These are phyloP conservation scores for Ramaria rubella DNA, from an alignment of 768 basidiomycete genomes.

Conservation along the genomic window DNA sequence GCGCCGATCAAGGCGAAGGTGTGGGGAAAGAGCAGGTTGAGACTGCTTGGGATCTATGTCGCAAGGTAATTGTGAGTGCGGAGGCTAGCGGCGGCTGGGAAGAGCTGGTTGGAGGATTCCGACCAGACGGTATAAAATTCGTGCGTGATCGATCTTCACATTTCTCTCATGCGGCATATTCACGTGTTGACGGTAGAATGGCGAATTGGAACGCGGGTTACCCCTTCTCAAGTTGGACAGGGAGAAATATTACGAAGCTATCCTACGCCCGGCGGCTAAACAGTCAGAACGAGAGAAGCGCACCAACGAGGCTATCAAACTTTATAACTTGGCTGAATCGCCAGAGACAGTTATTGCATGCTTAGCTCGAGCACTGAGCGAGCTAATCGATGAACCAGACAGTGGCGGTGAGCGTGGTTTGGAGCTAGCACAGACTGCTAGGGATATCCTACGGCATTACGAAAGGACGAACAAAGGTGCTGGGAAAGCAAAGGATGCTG, in stretches of 20 bases:
- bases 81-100: slow-evolving; percentile 83
- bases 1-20: slow-evolving; percentile 60
- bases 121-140: slow-evolving; percentile 82
- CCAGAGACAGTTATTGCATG: slow-evolving; percentile 83
- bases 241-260: slow-evolving; percentile 69
- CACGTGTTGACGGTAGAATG: slow-evolving; percentile 46
- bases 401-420: slow-evolving; percentile 56
- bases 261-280: slow-evolving; percentile 77
- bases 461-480: slow-evolving; percentile 68
- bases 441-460: slow-evolving; percentile 74
- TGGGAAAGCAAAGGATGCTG: slow-evolving; percentile 67
- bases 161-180: neutral
- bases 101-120: slow-evolving; percentile 89
- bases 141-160: slow-evolving; percentile 39
- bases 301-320: slow-evolving; percentile 83
- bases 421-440: slow-evolving; percentile 64
- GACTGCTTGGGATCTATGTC: slow-evolving; percentile 70
- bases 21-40: slow-evolving; percentile 83
- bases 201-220: slow-evolving; percentile 80
- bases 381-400: slow-evolving; percentile 61
- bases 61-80: slow-evolving; percentile 71
- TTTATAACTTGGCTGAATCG: slow-evolving; percentile 92
- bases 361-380: slow-evolving; percentile 82
- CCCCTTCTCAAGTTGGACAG: slow-evolving; percentile 66
- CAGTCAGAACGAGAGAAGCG: slow-evolving; percentile 81